Percentiles rank a stretch among this genome's conserved stretches.
These are phyloP conservation scores for Psilocybe mexicana DNA, from an alignment of 1,284 basidiomycete genomes.

Conservation along the genomic window DNA sequence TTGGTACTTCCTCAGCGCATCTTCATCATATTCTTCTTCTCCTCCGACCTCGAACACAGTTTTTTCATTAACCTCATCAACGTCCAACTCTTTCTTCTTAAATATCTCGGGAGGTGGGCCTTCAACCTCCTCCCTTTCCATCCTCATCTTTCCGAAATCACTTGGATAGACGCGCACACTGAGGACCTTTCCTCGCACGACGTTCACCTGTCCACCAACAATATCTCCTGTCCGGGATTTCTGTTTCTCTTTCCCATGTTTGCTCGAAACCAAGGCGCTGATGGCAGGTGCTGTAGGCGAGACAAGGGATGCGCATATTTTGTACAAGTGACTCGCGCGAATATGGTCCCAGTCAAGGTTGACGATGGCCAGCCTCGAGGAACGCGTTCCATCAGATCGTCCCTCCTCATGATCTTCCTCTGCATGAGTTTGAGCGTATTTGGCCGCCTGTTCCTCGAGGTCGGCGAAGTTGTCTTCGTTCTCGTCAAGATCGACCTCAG, in stretches of 20 bases:
- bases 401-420: constrained; percentile 29
- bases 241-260: constrained; percentile 10
- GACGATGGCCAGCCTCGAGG: constrained; percentile 84
- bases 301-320: constrained; percentile 90
- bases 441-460: constrained; percentile 73
- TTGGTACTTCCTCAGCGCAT: constrained; percentile 90
- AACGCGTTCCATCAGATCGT: constrained; percentile 44
- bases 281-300: constrained; percentile 52
- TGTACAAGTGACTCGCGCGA: constrained; percentile 87
- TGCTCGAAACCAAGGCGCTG: constrained; percentile 30
- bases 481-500: constrained; percentile 82
- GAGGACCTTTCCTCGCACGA: constrained; percentile 59
- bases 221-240: constrained; percentile 5
- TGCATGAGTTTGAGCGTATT: constrained; percentile 51
- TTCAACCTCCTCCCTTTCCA: constrained; percentile 86
- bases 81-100: constrained; percentile 48
- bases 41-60: constrained; percentile 70
- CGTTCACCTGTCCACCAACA: constrained; percentile 17
- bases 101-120: constrained; percentile 92
- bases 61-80: constrained; percentile 63
- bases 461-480: constrained; percentile 68
- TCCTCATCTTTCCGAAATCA: constrained; percentile 89
- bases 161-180: constrained; percentile 89
- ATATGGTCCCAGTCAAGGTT: constrained; percentile 99
- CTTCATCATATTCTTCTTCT: constrained; percentile 82